Evolutionary conservation across 306 rosid genomes (phyloP).

Genomic region (Cicer pinnatifidum): DNA sequence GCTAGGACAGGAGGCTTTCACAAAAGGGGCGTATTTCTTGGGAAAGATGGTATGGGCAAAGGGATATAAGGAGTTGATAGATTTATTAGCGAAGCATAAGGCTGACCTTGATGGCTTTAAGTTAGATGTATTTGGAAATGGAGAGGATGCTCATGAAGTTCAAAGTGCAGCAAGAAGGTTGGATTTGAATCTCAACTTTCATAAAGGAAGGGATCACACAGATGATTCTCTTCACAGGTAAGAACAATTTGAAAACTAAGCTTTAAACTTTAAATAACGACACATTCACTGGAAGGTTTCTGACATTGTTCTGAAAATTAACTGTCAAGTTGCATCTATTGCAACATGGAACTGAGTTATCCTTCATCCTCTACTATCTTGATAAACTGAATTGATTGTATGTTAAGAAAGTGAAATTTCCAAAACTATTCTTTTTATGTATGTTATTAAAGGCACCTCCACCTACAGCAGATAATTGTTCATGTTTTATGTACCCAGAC

Average conservation of each 20-base stretch:
- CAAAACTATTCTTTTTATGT: slow-evolving; percentile 17
- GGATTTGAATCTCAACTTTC: slow-evolving; percentile 85
- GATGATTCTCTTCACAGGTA: slow-evolving; percentile 93
- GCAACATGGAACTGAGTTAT: slow-evolving; percentile 31
- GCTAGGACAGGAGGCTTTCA: slow-evolving; percentile 74
- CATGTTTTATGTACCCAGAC: slow-evolving; percentile 23
- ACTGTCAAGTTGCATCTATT: slow-evolving; percentile 35
- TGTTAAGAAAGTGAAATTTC: slow-evolving; percentile 27
- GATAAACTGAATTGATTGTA: slow-evolving; percentile 5
- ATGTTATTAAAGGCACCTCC: slow-evolving; percentile 7
- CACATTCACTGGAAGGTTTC: slow-evolving; percentile 12
- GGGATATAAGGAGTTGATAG: slow-evolving; percentile 87
- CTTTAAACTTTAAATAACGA: slow-evolving; percentile 16
- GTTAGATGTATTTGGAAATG: slow-evolving; percentile 90
- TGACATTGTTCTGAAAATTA: slow-evolving; percentile 14
- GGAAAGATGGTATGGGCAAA: slow-evolving; percentile 99
- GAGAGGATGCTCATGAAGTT: slow-evolving; percentile 94
- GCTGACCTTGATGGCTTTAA: slow-evolving; percentile 84
- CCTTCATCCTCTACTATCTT: slow-evolving; percentile 31
- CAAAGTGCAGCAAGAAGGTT: slow-evolving; percentile 78
- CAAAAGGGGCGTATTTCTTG: slow-evolving; percentile 96
- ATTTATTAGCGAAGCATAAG: slow-evolving; percentile 77
- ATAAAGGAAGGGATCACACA: slow-evolving; percentile 96
- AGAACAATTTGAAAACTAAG: slow-evolving; percentile 47
- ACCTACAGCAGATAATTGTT: not conserved